phyloP scores from a whole-genome alignment of 2,329 filamentous ascomycete species.

The Whalleya microplaca region DNA sequence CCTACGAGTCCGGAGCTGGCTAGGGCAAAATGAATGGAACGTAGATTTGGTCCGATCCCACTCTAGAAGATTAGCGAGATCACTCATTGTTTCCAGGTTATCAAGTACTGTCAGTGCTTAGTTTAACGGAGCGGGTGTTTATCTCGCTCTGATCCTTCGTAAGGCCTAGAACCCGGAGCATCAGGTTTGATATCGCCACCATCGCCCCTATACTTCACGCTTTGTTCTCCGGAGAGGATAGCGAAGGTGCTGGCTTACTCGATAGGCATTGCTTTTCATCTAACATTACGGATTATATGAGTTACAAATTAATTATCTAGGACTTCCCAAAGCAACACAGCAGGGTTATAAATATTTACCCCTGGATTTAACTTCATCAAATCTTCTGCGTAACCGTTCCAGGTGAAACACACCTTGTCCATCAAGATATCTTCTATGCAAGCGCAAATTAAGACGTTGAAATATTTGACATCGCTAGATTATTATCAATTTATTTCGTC shows the following conservation, averaged over 20 bases:
- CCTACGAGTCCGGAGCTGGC: background rate
- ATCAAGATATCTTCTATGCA: background rate
- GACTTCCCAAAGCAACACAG: background rate
- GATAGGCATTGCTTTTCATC: too few species aligned
- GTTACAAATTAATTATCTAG: background rate
- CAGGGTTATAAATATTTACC: background rate
- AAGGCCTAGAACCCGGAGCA: background rate
- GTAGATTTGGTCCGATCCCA: background rate
- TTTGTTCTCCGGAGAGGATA: background rate
- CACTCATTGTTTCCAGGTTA: slow-evolving; percentile 6
- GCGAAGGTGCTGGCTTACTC: background rate
- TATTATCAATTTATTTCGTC: background rate
- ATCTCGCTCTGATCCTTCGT: background rate
- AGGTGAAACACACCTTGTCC: background rate
- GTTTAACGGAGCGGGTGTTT: background rate
- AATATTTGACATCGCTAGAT: background rate
- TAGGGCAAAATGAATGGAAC: background rate
- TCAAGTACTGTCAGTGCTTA: slow-evolving; percentile 1
- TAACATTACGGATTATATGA: too few species aligned
- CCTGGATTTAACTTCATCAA: background rate
- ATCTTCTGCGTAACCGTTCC: background rate
- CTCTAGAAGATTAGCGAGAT: slow-evolving; percentile 1
- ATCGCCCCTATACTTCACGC: background rate
- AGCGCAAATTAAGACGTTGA: background rate
- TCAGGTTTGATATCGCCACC: background rate